Conservation (phyloP, 2,329 filamentous ascomycete species). For the Epichloe hybrida region DNA sequence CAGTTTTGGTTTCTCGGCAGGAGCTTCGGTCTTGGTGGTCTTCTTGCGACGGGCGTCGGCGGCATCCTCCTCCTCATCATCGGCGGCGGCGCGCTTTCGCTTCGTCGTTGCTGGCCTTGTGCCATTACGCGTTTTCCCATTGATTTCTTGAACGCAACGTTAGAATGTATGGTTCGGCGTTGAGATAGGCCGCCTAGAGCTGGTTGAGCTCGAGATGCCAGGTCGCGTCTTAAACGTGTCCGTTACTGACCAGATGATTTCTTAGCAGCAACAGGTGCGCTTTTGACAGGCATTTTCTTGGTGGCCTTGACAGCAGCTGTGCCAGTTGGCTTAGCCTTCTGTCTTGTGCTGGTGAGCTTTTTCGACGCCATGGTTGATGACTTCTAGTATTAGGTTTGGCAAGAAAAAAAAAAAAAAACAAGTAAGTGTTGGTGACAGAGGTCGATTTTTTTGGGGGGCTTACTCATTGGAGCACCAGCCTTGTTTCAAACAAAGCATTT, state of each 20-base stretch:
- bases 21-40: constrained; percentile 1
- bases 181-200: neutral
- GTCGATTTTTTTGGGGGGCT: no score
- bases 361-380: constrained; percentile 5
- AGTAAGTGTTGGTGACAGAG: neutral
- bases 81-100: constrained; percentile 5
- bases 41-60: constrained; percentile 3
- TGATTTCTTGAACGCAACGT: neutral
- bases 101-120: constrained; percentile 2
- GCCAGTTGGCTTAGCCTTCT: neutral
- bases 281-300: constrained; percentile 3
- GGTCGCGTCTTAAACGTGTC: neutral
- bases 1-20: neutral
- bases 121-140: neutral
- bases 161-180: neutral
- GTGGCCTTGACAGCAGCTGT: neutral
- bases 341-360: constrained; percentile 1
- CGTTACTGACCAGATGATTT: constrained; percentile 5
- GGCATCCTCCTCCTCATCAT: constrained; percentile 2
- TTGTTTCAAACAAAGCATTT: no score
- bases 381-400: neutral
- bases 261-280: neutral
- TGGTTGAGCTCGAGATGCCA: neutral
- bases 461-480: neutral
- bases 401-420: neutral